These are phyloP conservation scores for Aureobasidium subglaciale DNA, from an alignment of 2,329 filamentous ascomycete species.

Conservation along the genomic window DNA sequence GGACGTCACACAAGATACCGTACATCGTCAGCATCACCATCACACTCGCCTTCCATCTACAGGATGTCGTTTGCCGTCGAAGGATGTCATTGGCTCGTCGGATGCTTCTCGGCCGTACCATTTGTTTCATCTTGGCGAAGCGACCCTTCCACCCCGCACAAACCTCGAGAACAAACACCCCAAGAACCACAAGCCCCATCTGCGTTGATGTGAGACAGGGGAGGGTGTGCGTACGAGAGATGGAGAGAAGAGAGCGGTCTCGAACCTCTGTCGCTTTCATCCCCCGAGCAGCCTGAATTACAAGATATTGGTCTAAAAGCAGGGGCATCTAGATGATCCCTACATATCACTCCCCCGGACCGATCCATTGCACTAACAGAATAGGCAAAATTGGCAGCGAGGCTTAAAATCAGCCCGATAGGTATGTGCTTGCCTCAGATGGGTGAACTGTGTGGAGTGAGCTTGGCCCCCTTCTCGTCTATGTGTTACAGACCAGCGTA, in stretches of 20 bases:
- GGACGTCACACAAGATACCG: too few relatives aligned
- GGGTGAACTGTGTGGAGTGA: background rate
- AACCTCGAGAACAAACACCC: background rate
- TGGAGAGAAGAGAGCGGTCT: too few relatives aligned
- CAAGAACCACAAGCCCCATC: too few relatives aligned
- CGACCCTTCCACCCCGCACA: background rate
- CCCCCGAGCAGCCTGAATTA: background rate
- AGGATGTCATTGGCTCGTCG: background rate
- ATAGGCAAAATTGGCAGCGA: background rate
- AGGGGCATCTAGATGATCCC: background rate
- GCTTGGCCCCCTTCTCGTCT: background rate
- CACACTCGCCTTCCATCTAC: background rate
- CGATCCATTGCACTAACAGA: background rate
- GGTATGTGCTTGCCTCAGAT: background rate
- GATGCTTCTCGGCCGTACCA: background rate
- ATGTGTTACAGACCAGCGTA: background rate
- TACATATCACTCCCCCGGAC: background rate
- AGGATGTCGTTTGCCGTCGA: background rate
- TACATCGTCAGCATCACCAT: background rate
- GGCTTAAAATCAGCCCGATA: background rate
- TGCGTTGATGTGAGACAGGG: background rate
- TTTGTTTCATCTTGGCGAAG: slow-evolving; percentile 1
- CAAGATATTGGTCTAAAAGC: background rate
- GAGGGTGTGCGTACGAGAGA: too few relatives aligned
- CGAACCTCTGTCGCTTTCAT: background rate